These are phyloP conservation scores for Malassezia psittaci DNA, from an alignment of 1,284 basidiomycete genomes.

Conservation along the genomic window DNA sequence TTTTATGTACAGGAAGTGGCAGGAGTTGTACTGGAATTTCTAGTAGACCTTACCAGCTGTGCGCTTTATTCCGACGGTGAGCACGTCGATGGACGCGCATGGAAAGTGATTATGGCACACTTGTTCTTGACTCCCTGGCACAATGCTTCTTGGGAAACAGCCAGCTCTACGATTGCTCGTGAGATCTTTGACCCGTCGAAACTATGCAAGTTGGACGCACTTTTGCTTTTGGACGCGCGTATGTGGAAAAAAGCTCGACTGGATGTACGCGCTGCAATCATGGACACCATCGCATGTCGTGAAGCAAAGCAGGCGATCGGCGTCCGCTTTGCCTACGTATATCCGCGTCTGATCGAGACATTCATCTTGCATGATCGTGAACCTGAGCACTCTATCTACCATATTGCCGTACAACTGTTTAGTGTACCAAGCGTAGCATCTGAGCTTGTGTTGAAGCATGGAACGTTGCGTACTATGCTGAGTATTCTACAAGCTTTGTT, in stretches of 20 bases:
- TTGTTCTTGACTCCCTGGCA: constrained; percentile 30
- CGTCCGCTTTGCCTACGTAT: constrained; percentile 47
- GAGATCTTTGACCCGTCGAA: constrained; percentile 34
- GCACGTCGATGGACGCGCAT: constrained; percentile 22
- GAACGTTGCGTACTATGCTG: constrained; percentile 30
- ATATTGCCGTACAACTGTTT: constrained; percentile 46
- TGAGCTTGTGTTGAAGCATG: constrained; percentile 29
- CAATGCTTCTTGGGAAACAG: constrained; percentile 18
- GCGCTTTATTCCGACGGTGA: constrained; percentile 23
- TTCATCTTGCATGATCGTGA: constrained; percentile 45
- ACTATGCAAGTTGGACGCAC: constrained; percentile 34
- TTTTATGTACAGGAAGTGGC: constrained; percentile 80
- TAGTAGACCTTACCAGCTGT: constrained; percentile 38
- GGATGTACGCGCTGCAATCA: constrained; percentile 70
- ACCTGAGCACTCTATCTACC: constrained; percentile 43
- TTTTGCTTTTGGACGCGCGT: constrained; percentile 40
- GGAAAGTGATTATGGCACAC: constrained; percentile 30
- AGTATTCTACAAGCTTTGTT: constrained; percentile 38
- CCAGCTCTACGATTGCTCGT: constrained; percentile 26
- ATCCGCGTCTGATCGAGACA: constrained; percentile 39
- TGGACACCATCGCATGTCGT: constrained; percentile 60
- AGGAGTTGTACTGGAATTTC: constrained; percentile 48
- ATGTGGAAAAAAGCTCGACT: constrained; percentile 52
- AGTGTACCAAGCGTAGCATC: constrained; percentile 43
- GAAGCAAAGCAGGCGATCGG: constrained; percentile 69